Evolutionary conservation across 2,329 filamentous ascomycete genomes (phyloP).

Genomic region (Sclerotinia trifoliorum): DNA sequence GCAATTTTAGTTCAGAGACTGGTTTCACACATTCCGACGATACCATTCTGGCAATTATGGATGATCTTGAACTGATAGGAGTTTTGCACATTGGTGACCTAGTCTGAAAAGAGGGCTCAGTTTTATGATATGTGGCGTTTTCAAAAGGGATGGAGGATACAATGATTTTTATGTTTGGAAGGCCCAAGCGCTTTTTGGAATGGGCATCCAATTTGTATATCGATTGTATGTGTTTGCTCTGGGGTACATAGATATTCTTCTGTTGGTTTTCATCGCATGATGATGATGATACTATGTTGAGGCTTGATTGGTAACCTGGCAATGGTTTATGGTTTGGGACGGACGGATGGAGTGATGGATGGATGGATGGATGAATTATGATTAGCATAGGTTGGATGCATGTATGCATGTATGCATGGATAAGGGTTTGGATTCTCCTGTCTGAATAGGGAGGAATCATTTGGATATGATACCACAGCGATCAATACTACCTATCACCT

Average conservation of each 20-base stretch:
- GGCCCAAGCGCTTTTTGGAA: background rate
- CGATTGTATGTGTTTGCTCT: background rate
- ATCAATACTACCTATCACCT: conserved; percentile 9
- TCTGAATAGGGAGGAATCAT: background rate
- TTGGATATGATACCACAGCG: conserved; percentile 1
- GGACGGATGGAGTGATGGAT: background rate
- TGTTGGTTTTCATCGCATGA: background rate
- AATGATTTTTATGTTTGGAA: background rate
- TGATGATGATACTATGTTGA: background rate
- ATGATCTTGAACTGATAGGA: conserved; percentile 48
- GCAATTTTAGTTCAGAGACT: conserved; percentile 43
- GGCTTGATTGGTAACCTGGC: background rate
- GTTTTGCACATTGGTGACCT: conserved; percentile 49
- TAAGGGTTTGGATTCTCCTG: background rate
- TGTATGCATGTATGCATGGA: too few relatives aligned
- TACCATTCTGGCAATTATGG: conserved; percentile 50
- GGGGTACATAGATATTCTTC: background rate
- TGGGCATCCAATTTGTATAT: background rate
- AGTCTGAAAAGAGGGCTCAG: conserved; percentile 8
- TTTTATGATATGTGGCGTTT: conserved; percentile 11
- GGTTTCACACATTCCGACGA: conserved; percentile 43
- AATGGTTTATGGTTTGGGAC: background rate
- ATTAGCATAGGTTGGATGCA: background rate
- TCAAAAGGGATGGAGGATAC: background rate
- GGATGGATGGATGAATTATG: conserved; percentile 4